These are phyloP conservation scores for Pichia sp. DNA, from an alignment of 1,139 yeast species.

Conservation along the genomic window DNA sequence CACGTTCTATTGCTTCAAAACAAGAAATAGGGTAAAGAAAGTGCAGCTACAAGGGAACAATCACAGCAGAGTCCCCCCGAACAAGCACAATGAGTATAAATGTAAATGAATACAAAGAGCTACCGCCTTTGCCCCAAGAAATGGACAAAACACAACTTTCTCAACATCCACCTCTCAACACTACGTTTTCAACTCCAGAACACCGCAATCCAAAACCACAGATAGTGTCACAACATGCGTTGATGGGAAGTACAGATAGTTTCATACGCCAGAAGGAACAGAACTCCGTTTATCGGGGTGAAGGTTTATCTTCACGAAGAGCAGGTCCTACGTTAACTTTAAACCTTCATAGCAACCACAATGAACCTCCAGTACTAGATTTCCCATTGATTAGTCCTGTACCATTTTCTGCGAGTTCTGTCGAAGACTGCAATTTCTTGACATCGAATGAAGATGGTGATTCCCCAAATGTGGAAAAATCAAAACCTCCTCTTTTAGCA, in stretches of 20 bases:
- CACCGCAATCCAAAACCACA: not conserved
- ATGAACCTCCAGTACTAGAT: not conserved
- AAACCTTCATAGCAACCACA: conserved; percentile 4
- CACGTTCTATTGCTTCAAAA: not conserved
- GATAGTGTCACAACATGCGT: not conserved
- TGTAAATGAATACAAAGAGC: not conserved
- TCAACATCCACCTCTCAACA: not conserved
- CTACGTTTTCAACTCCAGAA: conserved; percentile 1
- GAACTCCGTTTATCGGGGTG: not conserved
- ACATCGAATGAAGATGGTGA: conserved; percentile 5
- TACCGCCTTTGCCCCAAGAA: conserved; percentile 8
- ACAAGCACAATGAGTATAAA: not conserved
- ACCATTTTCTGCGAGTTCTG: conserved; percentile 14
- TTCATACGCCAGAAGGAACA: not conserved
- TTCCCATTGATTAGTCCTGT: conserved; percentile 11
- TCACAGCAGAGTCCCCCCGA: not conserved
- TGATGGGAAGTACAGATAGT: not conserved
- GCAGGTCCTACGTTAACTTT: conserved; percentile 11
- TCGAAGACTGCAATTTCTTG: conserved; percentile 12
- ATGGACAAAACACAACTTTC: not conserved
- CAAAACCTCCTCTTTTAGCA: not conserved
- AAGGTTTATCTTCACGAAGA: conserved; percentile 7
- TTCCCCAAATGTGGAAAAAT: not conserved
- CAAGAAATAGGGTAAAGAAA: not conserved
- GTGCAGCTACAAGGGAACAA: too few species aligned